Base-by-base conservation (phyloP, 1,139 yeast species). In the Taphrina sp. region DNA sequence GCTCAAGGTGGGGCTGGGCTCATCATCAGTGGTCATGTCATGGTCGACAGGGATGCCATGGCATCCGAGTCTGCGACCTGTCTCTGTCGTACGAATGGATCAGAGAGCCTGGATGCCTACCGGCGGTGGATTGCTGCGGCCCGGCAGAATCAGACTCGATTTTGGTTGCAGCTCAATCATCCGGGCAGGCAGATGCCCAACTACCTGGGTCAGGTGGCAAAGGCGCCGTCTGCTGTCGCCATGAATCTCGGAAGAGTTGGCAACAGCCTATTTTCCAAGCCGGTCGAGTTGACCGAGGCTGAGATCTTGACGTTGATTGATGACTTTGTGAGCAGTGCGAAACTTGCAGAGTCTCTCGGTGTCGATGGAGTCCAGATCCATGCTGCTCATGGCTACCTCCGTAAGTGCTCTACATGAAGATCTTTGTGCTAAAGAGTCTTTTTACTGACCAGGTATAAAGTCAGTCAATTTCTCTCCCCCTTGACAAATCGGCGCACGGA, bases 341-440 rank as follows among this genome's bases (percentile, higher is more conserved):
- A 71, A 43, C 76, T 81, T 1, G 60, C 78, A 39, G 64, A 63
- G 12, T 72, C 65, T 4, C 83, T 83, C 3, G 88, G 89, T n/a
- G 81, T 82, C 60, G 90, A 83, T 65, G 81, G 81, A 62, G 76
- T 84, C 38, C 86, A 84, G 67, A 65, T 84, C 58, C 90, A 83
- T 64, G 72, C 72, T 44, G 90, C 88, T n/a, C 81, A 83, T 68
- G 89, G 89, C 14, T 83, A 80, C 67, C 70, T 83, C 56, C 64
- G n/a, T n/a, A n/a, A n/a, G n/a, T n/a, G n/a, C n/a, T n/a, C n/a
- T n/a, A n/a, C n/a, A n/a, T n/a, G n/a, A n/a, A n/a, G n/a, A n/a
- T n/a, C n/a, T n/a, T n/a, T n/a, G n/a, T n/a, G n/a, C n/a, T n/a
- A n/a, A n/a, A n/a, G n/a, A n/a, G n/a, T n/a, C n/a, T n/a, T n/a